A percentile compares a stretch with the other conserved stretches of the same genome.
Evolutionary conservation across 345 rosid genomes (phyloP).

Genomic region (Eucalyptus marginata): DNA sequence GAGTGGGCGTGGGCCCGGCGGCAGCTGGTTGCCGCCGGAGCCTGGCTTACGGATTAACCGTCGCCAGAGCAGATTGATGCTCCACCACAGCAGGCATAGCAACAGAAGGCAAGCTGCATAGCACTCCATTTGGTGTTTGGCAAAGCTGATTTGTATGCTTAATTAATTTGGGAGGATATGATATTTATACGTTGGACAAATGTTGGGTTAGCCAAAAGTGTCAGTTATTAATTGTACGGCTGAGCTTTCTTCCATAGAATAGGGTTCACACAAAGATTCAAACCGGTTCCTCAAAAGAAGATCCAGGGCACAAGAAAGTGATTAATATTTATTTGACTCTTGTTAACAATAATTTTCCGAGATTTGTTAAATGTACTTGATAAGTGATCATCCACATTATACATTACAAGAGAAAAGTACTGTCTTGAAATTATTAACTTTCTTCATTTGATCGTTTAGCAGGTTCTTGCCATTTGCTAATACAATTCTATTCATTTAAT

Average conservation of each 20-base stretch:
- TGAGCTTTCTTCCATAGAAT: background rate
- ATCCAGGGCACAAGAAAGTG: background rate
- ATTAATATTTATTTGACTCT: background rate
- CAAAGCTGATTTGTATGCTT: background rate
- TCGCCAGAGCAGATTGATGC: background rate
- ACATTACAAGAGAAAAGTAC: background rate
- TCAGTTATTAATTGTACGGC: background rate
- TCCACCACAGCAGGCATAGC: background rate
- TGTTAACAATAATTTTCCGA: background rate
- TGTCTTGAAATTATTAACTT: background rate
- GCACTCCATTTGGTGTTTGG: background rate
- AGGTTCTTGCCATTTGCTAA: background rate
- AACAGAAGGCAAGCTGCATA: background rate
- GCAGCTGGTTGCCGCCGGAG: background rate
- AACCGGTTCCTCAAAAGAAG: background rate
- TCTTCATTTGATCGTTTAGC: background rate
- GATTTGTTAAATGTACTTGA: background rate
- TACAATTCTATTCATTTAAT: background rate
- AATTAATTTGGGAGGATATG: background rate
- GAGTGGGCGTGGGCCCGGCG: constrained; percentile 17
- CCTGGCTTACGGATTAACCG: background rate
- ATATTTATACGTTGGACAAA: too few species aligned
- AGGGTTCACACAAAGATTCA: background rate
- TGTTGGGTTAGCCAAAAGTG: too few species aligned
- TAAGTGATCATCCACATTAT: background rate